Evolutionary conservation across 1,139 yeast species (phyloP).

Genomic region (Geotrichum restrictum): DNA sequence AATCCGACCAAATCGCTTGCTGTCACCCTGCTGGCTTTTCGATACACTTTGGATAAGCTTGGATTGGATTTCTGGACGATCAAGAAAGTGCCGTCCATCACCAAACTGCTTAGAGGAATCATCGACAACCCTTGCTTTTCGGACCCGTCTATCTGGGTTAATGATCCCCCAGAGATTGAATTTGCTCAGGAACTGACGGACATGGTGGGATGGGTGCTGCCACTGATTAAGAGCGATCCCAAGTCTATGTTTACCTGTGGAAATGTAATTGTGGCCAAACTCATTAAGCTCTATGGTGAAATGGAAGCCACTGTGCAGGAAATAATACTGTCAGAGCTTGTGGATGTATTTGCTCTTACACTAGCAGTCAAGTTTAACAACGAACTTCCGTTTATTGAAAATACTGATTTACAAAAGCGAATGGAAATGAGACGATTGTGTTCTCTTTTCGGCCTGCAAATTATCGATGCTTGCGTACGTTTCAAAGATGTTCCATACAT

Average conservation of each 20-base stretch:
- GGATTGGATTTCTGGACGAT: conserved; percentile 7
- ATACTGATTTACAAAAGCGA: not conserved
- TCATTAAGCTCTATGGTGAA: not conserved
- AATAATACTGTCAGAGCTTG: not conserved
- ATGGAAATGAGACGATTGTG: conserved; percentile 1
- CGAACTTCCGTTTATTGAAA: conserved; percentile 7
- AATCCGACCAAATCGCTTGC: not conserved
- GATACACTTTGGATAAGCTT: not conserved
- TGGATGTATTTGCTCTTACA: conserved; percentile 1
- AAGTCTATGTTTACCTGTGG: not conserved
- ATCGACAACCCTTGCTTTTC: not conserved
- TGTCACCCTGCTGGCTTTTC: not conserved
- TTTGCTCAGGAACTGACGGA: not conserved
- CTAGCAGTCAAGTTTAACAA: not conserved
- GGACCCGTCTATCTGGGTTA: not conserved
- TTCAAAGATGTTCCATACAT: not conserved
- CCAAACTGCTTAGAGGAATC: too few species aligned
- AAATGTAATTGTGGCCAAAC: not conserved
- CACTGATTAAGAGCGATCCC: conserved; percentile 1
- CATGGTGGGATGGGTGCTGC: conserved; percentile 3
- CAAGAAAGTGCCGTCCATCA: too few species aligned
- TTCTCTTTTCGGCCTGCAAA: not conserved
- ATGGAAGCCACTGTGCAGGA: not conserved
- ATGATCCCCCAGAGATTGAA: not conserved
- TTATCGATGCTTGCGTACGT: not conserved